Percentiles rank a stretch among this genome's conserved stretches.
These are phyloP conservation scores for Leishmania mexicana DNA, from an alignment of 208 protist species.

Conservation along the genomic window DNA sequence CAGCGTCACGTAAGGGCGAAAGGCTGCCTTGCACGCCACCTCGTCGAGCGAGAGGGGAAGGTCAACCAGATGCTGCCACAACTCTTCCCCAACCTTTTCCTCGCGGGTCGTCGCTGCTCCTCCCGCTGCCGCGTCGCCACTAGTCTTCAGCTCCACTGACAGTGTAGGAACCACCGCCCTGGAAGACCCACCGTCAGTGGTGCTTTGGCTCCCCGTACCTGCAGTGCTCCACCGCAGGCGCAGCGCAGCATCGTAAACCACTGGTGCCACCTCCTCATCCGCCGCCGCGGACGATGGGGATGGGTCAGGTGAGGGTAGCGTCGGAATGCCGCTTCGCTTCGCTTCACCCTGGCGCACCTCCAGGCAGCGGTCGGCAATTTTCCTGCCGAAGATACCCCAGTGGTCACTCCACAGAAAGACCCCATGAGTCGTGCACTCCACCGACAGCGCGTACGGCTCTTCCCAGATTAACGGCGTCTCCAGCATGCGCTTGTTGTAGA, in stretches of 20 bases:
- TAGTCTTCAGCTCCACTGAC: conserved; percentile 7
- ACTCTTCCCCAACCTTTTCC: neutral
- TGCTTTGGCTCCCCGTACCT: neutral
- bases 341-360: neutral
- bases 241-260: conserved; percentile 1
- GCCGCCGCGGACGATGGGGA: neutral
- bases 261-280: neutral
- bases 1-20: conserved; percentile 66
- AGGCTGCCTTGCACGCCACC: conserved; percentile 24
- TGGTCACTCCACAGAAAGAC: conserved; percentile 81
- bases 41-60: conserved; percentile 24
- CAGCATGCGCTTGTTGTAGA: conserved; percentile 66
- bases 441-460: conserved; percentile 62
- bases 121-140: neutral
- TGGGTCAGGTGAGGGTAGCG: neutral
- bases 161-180: neutral
- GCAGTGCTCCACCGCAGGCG: conserved; percentile 10
- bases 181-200: neutral
- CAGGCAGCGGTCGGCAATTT: conserved; percentile 25
- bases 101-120: neutral
- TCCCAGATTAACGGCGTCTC: conserved; percentile 86
- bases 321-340: neutral
- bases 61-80: conserved; percentile 39
- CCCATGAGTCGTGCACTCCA: conserved; percentile 60
- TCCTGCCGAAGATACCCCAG: conserved; percentile 54